Evolutionary conservation across 1,284 basidiomycete genomes (phyloP).

Genomic region (Ceratobasidium theobromae): DNA sequence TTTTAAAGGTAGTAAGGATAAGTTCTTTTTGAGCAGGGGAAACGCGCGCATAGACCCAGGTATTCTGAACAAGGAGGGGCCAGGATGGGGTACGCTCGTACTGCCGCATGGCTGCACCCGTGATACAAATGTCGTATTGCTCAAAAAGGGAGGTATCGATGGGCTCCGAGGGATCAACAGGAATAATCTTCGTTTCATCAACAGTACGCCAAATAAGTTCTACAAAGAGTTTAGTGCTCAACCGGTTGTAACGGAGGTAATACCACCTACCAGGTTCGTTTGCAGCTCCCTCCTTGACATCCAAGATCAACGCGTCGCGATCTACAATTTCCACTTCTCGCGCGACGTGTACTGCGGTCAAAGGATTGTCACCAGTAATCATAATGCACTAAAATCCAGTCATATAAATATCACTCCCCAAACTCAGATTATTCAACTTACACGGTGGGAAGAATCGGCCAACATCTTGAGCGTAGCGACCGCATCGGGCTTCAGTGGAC

Average conservation of each 20-base stretch:
- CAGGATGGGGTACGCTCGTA: conserved; percentile 65
- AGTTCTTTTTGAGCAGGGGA: conserved; percentile 94
- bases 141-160: conserved; percentile 76
- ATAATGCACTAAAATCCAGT: conserved; percentile 72
- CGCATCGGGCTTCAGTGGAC: conserved; percentile 92
- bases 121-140: conserved; percentile 91
- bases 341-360: conserved; percentile 93
- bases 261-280: conserved; percentile 61
- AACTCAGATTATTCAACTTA: conserved; percentile 48
- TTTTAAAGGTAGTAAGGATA: conserved; percentile 85
- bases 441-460: conserved; percentile 89
- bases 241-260: background rate
- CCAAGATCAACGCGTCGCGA: conserved; percentile 86
- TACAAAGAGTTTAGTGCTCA: conserved; percentile 40
- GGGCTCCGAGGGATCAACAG: conserved; percentile 74
- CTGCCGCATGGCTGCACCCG: conserved; percentile 86
- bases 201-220: conserved; percentile 92
- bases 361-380: conserved; percentile 96
- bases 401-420: conserved; percentile 23
- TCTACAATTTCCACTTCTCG: conserved; percentile 94
- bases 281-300: conserved; percentile 77
- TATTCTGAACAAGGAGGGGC: conserved; percentile 82
- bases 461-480: conserved; percentile 88
- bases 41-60: conserved; percentile 96
- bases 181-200: conserved; percentile 83